Evolutionary conservation across 2,329 filamentous ascomycete genomes (phyloP), one percentile per base, ranked within the genome.

Genomic region (Rutstroemia sp.): DNA sequence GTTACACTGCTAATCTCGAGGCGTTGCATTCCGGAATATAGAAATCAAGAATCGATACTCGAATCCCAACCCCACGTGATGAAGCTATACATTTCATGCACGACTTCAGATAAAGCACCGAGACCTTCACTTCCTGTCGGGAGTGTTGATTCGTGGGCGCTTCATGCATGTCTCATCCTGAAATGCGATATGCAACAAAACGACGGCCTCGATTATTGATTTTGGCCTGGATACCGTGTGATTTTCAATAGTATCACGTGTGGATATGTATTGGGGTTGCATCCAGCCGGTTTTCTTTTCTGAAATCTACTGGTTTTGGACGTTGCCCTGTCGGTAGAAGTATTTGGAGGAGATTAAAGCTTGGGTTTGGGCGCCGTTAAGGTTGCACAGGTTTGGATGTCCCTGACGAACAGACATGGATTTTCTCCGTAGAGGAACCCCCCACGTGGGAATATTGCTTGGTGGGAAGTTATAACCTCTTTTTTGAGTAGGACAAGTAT

Each of bases 131-230:
- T 21, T 44, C 5, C n/a, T 34, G 23, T 47, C 25, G 23, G 25
- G 37, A 46, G 27, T 23, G 12, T 54, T 50, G 37, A 54, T 50
- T 54, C 37, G 45, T 49, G 19, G 38, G 45, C 41, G 42, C 21
- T 42, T 54, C 30, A 54, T 54, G 52, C 52, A 54, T 49, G 46
- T 54, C 52, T 54, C 52, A 54, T 54, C 37, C 37, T 25, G 17
- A 50, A 39, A 50, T 54, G 37, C 25, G 52, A 54, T 54, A 44
- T 50, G 52, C 52, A 54, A 54, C 52, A 49, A 54, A 54, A 50
- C 12, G 14, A n/a, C 34, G 19, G 17, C 48, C 12, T 54, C 34
- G 12, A 48, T 21, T 49, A 49, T 12, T 17, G 41, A 50, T 37
- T 19, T 25, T 30, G 21, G 4, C n/a, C 5, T 21, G 5, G 38